A percentile compares a stretch with the other conserved stretches of the same genome.
Conservation (phyloP, 306 rosid species). For the Abrus precatorius region DNA sequence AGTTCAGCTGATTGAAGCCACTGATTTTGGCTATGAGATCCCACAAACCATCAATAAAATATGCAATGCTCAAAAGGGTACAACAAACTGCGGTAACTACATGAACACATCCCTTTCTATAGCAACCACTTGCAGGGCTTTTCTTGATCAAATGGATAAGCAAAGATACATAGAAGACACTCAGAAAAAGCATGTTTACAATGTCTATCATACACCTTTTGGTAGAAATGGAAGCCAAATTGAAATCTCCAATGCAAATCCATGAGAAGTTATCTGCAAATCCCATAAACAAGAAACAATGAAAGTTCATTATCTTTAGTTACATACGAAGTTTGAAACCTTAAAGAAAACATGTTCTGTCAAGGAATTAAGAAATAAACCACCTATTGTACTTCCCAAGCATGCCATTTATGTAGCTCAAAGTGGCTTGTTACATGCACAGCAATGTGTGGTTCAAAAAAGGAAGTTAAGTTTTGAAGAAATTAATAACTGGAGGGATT, state of each 20-base stretch:
- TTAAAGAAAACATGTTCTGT: neutral
- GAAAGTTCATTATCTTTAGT: neutral
- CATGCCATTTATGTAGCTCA: neutral
- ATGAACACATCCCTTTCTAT: slow-evolving; percentile 49
- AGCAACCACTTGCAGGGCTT: slow-evolving; percentile 7
- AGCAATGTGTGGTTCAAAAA: neutral
- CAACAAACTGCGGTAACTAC: slow-evolving; percentile 57
- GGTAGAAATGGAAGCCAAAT: slow-evolving; percentile 57
- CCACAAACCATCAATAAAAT: slow-evolving; percentile 55
- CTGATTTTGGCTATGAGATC: slow-evolving; percentile 41
- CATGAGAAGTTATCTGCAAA: slow-evolving; percentile 56
- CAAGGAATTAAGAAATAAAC: neutral
- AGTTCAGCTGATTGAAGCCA: slow-evolving; percentile 1
- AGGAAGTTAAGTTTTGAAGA: too few relatives aligned
- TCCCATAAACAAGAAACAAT: neutral
- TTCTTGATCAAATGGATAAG: slow-evolving; percentile 46
- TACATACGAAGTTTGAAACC: neutral
- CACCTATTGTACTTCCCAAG: neutral
- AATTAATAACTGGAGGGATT: too few relatives aligned
- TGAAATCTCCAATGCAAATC: slow-evolving; percentile 57
- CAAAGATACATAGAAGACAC: slow-evolving; percentile 46
- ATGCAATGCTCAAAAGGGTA: slow-evolving; percentile 54
- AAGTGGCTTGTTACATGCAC: neutral
- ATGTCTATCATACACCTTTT: slow-evolving; percentile 53
- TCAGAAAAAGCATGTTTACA: slow-evolving; percentile 56